Percentiles rank a stretch among this genome's conserved stretches.
phyloP scores from a whole-genome alignment of 345 rosid species.

The Lepidium aucheri region DNA sequence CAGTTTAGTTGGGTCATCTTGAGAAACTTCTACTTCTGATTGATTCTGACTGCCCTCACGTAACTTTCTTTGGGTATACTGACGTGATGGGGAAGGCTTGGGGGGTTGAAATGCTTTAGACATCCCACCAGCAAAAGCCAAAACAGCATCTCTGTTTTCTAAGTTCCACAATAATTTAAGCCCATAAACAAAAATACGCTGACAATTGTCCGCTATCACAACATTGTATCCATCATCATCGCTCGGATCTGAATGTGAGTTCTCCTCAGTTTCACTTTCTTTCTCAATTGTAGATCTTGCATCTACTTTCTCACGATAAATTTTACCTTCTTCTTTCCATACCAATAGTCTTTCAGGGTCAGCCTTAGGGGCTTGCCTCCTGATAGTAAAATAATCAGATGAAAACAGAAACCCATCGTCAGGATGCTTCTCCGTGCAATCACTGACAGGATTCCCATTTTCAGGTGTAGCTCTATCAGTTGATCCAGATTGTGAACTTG shows the following conservation, averaged over 20 bases:
- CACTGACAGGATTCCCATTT: conserved; percentile 24
- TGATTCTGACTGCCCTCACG: conserved; percentile 53
- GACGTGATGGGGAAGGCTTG: conserved; percentile 91
- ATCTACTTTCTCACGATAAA: conserved; percentile 72
- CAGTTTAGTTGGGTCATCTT: conserved; percentile 31
- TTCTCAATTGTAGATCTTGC: conserved; percentile 72
- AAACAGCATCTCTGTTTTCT: conserved; percentile 89
- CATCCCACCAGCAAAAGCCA: conserved; percentile 84
- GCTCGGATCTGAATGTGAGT: conserved; percentile 73
- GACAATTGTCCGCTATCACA: conserved; percentile 90
- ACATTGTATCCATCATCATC: conserved; percentile 96
- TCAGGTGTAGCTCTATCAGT: conserved; percentile 47
- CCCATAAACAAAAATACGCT: conserved; percentile 80
- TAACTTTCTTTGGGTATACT: conserved; percentile 76
- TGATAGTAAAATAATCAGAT: conserved; percentile 83
- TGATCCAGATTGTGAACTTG: conserved; percentile 51
- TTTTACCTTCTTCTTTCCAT: conserved; percentile 99
- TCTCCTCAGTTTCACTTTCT: conserved; percentile 78
- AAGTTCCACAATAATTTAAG: conserved; percentile 78
- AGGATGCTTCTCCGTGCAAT: conserved; percentile 46
- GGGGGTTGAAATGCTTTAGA: conserved; percentile 84
- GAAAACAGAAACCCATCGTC: conserved; percentile 92
- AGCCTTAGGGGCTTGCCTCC: conserved; percentile 94
- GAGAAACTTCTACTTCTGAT: conserved; percentile 34
- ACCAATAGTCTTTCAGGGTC: conserved; percentile 76